Base-by-base conservation (phyloP, 2,329 filamentous ascomycete species). In the Colletotrichum sp. region DNA sequence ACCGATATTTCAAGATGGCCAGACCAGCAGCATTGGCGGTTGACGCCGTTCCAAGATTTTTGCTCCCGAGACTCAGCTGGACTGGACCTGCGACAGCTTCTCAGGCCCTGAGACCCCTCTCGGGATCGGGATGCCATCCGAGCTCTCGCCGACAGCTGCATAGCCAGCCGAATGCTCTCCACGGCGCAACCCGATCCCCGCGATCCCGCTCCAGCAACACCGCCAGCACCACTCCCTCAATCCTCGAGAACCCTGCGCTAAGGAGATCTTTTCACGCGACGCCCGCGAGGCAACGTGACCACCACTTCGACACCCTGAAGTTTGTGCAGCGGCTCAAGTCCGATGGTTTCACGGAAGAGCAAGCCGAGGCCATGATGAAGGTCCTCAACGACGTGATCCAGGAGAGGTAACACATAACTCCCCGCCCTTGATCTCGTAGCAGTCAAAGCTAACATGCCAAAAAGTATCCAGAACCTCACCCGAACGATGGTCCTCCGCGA, bases 341-440 rank as follows among this genome's bases (percentile, higher is more conserved):
- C 79, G 97, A 99, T 84, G 97, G 97, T 0, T 98, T 99, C 84
- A 98, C 95, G 29, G 96, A 99, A 85, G 94, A 96, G 80, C 97
- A 99, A 86, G 93, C 96, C 4, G 96, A 95, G 30, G 96, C 97
- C n/a, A 97, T 98, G 94, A 99, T 99, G 97, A 95, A 95, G 83
- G 95, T 99, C 8, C 89, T 99, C 52, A 96, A 96, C 85, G 96
- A 99, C 84, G 96, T 99, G 12, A 98, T 99, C 79, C 95, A 99
- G 84, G 97, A 99, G 87, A 98, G 93, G 93, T 93, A 80, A 8
- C n/a, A 6, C 3, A 39, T 5, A 13, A n/a, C 9, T 12, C 16
- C 12, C 6, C 11, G 34, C 15, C 16, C 25, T 27, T 15, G 25
- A 49, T 11, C 11, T 63, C 30, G 19, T 8, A 15, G n/a, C 19